Evolutionary conservation across 2,329 filamentous ascomycete species (phyloP), one percentile per base, ranked within the genome.

Genomic region (Fusarium nisikadoi): DNA sequence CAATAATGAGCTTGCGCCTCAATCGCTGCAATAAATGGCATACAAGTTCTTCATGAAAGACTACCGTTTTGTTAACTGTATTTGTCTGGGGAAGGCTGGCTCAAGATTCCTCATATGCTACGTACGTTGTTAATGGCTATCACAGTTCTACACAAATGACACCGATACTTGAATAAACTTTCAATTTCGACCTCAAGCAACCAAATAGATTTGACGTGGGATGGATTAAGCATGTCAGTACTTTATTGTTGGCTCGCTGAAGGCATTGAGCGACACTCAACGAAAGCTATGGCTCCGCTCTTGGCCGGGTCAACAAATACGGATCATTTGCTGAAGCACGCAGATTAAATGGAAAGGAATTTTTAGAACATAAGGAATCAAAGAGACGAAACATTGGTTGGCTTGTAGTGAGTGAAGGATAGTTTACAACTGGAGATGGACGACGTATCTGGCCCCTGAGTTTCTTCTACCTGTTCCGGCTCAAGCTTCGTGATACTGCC

Each of bases 151-250:
- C 31, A 35, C n/a, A 19, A 35, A 25, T 14, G n/a, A 50, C n/a
- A 35, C 14, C 31, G 12, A 17, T 31, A 16, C n/a, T 33, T 50
- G 2, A 9, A 25, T 25, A 50, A 3, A 25, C 0, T 0, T 35
- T 16, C n/a, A 25, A 8, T 35, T 35, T 14, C 6, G 3, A 25
- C 7, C 31, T 50, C 17, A 10, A 7, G 5, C 47, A 35, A 50
- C 17, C 31, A 11, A 8, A 35, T 3, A 35, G 2, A 19, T 20
- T 25, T 16, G 12, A 2, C 3, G 4, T 2, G 23, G n/a, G 3
- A 25, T 50, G 6, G 2, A 23, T 3, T 3, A 14, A 5, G 19
- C 10, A 29, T 29, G 25, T 14, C 27, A n/a, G 4, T n/a, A 9
- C 19, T 46, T 49, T 14, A 19, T 4, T 50, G n/a, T 33, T 33